Evolutionary conservation across 805 yeast genomes (phyloP).

Genomic region (Candida glaebosa): DNA sequence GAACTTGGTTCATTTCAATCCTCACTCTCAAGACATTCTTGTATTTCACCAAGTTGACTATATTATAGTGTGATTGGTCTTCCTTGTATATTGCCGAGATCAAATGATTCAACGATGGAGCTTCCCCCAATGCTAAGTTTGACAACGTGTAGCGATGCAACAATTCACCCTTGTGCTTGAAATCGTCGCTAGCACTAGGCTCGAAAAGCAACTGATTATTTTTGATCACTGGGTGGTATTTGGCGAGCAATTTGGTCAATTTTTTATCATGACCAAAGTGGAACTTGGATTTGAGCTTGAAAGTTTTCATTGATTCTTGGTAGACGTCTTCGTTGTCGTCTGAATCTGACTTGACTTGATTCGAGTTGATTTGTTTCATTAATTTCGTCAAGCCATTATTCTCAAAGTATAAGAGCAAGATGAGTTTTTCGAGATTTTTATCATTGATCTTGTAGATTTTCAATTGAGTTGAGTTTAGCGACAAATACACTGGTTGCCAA

Average conservation of each 20-base stretch:
- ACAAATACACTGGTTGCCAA: slow-evolving; percentile 37
- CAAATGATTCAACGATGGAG: slow-evolving; percentile 28
- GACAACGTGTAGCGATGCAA: slow-evolving; percentile 27
- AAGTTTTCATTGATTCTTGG: slow-evolving; percentile 3
- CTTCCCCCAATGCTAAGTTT: slow-evolving; percentile 31
- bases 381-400: slow-evolving; percentile 16
- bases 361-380: slow-evolving; percentile 1
- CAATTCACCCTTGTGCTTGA: slow-evolving; percentile 20
- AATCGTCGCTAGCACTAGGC: slow-evolving; percentile 21
- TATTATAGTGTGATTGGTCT: slow-evolving; percentile 11
- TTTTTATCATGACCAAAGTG: slow-evolving; percentile 10
- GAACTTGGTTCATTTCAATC: slow-evolving; percentile 35
- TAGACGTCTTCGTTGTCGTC: slow-evolving; percentile 5
- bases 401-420: slow-evolving; percentile 29
- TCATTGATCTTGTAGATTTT: slow-evolving; percentile 26
- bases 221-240: slow-evolving; percentile 17
- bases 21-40: slow-evolving; percentile 34
- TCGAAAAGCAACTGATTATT: slow-evolving; percentile 38
- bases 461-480: slow-evolving; percentile 39
- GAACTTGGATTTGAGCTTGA: slow-evolving; percentile 17
- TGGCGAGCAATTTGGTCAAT: slow-evolving; percentile 15
- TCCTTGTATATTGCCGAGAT: slow-evolving; percentile 21
- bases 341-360: slow-evolving; percentile 1
- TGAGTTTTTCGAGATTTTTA: slow-evolving; percentile 16
- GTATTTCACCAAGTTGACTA: slow-evolving; percentile 22